Conservation (phyloP, 371 early-diverging fungal genomes). For the Chytridium lagenaria region DNA sequence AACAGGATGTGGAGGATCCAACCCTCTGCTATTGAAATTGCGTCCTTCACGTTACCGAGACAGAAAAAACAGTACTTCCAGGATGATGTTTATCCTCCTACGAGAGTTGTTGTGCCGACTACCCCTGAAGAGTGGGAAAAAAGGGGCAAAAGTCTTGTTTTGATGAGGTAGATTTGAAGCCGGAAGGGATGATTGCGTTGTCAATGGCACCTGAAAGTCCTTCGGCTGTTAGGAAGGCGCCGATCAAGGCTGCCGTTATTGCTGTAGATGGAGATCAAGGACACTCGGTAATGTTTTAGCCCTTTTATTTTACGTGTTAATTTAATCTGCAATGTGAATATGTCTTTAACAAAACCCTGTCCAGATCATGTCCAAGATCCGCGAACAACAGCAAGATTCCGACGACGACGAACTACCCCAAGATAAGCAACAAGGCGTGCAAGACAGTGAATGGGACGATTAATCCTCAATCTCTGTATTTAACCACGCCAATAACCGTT, state of each 20-base stretch:
- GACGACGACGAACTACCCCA: conserved; percentile 51
- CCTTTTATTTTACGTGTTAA: neutral
- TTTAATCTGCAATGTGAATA: too few relatives aligned
- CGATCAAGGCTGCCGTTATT: conserved; percentile 47
- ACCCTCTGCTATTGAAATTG: conserved; percentile 66
- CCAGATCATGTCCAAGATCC: conserved; percentile 65
- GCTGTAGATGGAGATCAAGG: conserved; percentile 48
- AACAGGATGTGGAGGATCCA: conserved; percentile 69
- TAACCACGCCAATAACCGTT: conserved; percentile 69
- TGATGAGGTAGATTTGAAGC: conserved; percentile 58
- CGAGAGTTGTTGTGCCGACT: conserved; percentile 62
- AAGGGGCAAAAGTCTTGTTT: conserved; percentile 19
- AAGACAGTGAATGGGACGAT: conserved; percentile 61
- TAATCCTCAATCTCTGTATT: conserved; percentile 28
- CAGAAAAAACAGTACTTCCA: conserved; percentile 82
- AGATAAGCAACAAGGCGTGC: conserved; percentile 56
- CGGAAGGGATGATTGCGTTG: conserved; percentile 62
- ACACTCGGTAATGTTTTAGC: neutral
- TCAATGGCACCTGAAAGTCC: conserved; percentile 56
- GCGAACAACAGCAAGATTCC: conserved; percentile 57
- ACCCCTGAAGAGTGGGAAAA: conserved; percentile 66
- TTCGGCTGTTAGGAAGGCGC: conserved; percentile 56
- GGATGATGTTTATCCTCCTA: conserved; percentile 81
- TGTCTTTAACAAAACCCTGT: conserved; percentile 37
- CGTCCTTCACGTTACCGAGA: conserved; percentile 78